Evolutionary conservation across 2,329 filamentous ascomycete species (phyloP).

Genomic region (Orbilia ellipsospora): DNA sequence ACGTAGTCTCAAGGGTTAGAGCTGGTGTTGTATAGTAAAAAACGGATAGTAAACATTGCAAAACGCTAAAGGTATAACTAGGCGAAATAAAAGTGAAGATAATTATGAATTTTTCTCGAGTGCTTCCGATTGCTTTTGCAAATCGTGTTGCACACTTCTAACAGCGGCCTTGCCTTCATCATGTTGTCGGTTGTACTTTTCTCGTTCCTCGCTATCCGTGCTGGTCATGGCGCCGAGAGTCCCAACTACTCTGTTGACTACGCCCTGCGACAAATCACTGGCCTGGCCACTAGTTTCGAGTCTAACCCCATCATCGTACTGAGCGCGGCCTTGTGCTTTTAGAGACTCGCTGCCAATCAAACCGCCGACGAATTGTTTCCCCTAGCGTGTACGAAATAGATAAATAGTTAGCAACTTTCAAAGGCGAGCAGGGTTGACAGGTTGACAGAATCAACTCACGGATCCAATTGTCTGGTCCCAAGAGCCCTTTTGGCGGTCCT

Average conservation of each 20-base stretch:
- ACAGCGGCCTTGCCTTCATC: conserved; percentile 49
- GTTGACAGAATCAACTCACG: conserved; percentile 12
- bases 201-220: conserved; percentile 28
- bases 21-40: too few species aligned
- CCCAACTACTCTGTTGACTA: conserved; percentile 61
- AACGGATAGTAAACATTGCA: too few species aligned
- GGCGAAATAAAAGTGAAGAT: too few species aligned
- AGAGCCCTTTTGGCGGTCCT: conserved; percentile 75
- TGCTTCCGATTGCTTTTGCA: conserved; percentile 40
- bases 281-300: conserved; percentile 87
- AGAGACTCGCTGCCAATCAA: conserved; percentile 79
- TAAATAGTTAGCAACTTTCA: too few species aligned
- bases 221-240: conserved; percentile 25
- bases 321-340: conserved; percentile 77
- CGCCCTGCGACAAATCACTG: conserved; percentile 76
- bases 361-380: conserved; percentile 83
- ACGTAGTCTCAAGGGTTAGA: too few species aligned
- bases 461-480: conserved; percentile 93
- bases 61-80: too few species aligned
- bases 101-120: conserved; percentile 8
- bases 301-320: conserved; percentile 82
- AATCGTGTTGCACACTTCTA: conserved; percentile 38
- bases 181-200: conserved; percentile 40
- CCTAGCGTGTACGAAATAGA: conserved; percentile 59
- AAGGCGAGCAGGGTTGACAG: too few species aligned